Base-by-base conservation (phyloP, 345 rosid genomes). In the Arabis hirsuta region DNA sequence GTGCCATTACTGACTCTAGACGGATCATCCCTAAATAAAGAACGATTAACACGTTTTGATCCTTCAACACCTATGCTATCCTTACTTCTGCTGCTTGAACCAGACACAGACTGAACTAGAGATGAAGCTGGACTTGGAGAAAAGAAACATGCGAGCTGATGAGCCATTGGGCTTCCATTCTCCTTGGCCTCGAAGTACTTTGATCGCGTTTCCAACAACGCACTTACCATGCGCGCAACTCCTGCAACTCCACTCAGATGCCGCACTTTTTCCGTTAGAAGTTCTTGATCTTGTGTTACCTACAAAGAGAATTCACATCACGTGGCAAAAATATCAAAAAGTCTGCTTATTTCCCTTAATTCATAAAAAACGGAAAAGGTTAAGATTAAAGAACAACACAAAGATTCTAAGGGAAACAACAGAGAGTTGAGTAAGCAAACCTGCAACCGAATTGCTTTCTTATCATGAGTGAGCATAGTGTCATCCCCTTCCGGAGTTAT, bases 371-470 rank as follows among this genome's bases (percentile, higher is more conserved):
- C 5, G 46, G 29, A 2, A 47, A 63, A 31, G 11, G 12, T n/a
- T n/a, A n/a, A n/a, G n/a, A n/a, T n/a, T n/a, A n/a, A n/a, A n/a
- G n/a, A n/a, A n/a, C n/a, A n/a, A n/a, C n/a, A n/a, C n/a, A n/a
- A 60, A 36, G 42, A 14, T 32, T 19, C 12, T 10, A 22, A 55
- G 14, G 16, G 36, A 53, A 34, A 55, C 10, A 65, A 36, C 16
- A 55, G 4, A 55, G 32, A 20, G 66, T 65, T 6, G 42, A 54
- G 31, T 19, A 54, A 53, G 44, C 48, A 62, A 58, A 94, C 98
- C 98, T 91, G 97, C 73, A 83, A 82, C 76, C 85, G 96, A 68
- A 95, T 82, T 55, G 99, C 99, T 82, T 86, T 91, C 96, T 87
- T 69, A 81, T 91, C 99, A 85, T 88, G 96, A 67, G 87, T 88